Evolutionary conservation across 2,329 filamentous ascomycete species (phyloP), one percentile per base, ranked within the genome.

Genomic region (Fusarium heterosporum): DNA sequence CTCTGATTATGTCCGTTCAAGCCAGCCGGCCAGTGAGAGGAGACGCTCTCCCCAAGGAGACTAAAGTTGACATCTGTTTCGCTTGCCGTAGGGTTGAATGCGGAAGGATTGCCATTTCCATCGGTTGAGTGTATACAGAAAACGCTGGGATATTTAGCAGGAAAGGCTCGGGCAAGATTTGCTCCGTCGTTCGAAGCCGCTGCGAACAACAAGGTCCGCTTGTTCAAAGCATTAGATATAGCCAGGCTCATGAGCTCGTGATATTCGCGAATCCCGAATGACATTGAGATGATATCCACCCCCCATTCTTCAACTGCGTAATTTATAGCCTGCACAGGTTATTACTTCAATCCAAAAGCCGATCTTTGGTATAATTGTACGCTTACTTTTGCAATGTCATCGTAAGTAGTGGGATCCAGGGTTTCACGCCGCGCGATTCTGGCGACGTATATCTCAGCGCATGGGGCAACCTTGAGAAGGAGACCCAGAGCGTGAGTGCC

Each of bases 81-180:
- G 6, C 40, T 30, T 1, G 63, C 45, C 1, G 52, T 67, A 6
- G 65, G 63, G 12, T 47, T 68, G 2, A 68, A 68, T 1, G 25
- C 10, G 2, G 65, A 66, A 1, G 36, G 36, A 2, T 38, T 50
- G 1, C 62, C 65, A 19, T 66, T 29, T 2, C 42, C 43, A 2
- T 66, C 45, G 2, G 63, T 61, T 6, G 55, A 66, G 14, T 66
- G 59, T 10, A 64, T 50, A 11, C 65, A 68, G 2, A 66, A 55
- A 7, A 68, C 65, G 6, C 57, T 25, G 1, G 30, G 41, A 29
- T 25, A 28, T 6, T 54, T 19, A 5, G 65, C 65, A 2, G 65
- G 65, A 14, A 64, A 68, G 2, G 65, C 55, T 10, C 63, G 19
- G 2, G 32, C 48, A 3, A 30, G 34, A 1, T 51, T 38, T 1